Base-by-base conservation (phyloP, 176 grass and related monocot genomes). In the Ananas comosus region DNA sequence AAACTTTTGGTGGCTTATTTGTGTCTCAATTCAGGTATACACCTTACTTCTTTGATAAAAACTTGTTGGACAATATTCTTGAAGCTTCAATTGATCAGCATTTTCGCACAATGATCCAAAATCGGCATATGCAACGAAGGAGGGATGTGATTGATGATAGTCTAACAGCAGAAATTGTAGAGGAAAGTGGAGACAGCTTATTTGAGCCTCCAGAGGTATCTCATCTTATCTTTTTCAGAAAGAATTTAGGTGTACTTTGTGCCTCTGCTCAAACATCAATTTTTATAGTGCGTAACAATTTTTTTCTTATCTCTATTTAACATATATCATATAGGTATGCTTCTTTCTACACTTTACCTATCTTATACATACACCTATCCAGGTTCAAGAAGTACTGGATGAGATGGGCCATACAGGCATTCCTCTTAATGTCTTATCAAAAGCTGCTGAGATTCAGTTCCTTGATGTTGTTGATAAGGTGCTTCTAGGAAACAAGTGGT, bases 41-140 rank as follows among this genome's bases (percentile, higher is more conserved):
- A 72, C 92, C 92, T 70, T 96, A 96, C 23, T 96, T 96, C 79
- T 97, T 97, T 75, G 89, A 97, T 79, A 97, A 97, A 87, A 90
- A 51, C 50, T 72, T 97, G 65, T 51, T 97, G 71, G 94, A 97
- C 72, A 92, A 97, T 78, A 97, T 97, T 71, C 93, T 97, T 68
- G 92, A 96, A 77, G 76, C 86, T 77, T 97, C 93, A 73, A 79
- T 87, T 53, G 94, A 97, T 79, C 94, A 97, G 50, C 94, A 97
- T 66, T 97, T 97, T 65, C 58, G 86, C 71, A 90, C 89, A 9
- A 82, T 97, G 81, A 84, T 94, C 67, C 91, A 96, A 85, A 90
- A 80, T n/a, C 75, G 91, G 11, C 91, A 90, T 23, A 57, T 49
- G 2, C 84, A 70, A 42, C 81, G 87, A 72, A 76, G 91, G 14